phyloP scores from a whole-genome alignment of 2,329 filamentous ascomycete species.

The Alternaria alternata region DNA sequence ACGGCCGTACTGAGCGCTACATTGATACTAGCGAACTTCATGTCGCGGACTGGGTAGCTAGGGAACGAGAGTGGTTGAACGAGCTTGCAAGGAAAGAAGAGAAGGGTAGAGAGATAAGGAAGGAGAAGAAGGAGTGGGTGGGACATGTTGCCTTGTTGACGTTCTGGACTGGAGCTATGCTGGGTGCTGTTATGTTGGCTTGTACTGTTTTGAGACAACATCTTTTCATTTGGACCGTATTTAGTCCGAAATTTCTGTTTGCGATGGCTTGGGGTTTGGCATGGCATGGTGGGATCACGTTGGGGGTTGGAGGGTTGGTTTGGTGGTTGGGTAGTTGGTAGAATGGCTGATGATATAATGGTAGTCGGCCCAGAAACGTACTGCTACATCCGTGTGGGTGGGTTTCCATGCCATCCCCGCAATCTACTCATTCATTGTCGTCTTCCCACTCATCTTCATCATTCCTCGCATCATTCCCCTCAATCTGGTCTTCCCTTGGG shows the following conservation, averaged over 20 bases:
- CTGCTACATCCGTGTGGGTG: not conserved
- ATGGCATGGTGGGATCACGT: conserved; percentile 70
- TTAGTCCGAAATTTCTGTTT: conserved; percentile 95
- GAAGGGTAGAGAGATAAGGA: conserved; percentile 17
- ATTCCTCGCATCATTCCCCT: not conserved
- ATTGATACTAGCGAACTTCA: conserved; percentile 28
- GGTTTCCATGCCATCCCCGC: not conserved
- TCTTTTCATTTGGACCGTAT: conserved; percentile 98
- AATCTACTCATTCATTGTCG: not conserved
- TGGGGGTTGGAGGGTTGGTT: conserved; percentile 45
- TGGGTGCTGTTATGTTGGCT: conserved; percentile 83
- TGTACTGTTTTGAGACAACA: conserved; percentile 86
- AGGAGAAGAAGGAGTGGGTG: conserved; percentile 20
- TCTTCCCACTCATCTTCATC: not conserved
- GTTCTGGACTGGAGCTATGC: conserved; percentile 70
- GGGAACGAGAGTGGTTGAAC: conserved; percentile 39
- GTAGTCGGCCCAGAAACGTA: not conserved
- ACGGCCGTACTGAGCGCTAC: conserved; percentile 27
- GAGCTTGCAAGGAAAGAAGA: conserved; percentile 30
- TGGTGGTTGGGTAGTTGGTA: conserved; percentile 47
- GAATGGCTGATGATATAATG: not conserved
- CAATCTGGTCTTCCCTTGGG: not conserved
- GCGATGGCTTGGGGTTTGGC: conserved; percentile 86
- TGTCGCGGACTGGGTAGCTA: conserved; percentile 40
- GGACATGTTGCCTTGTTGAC: conserved; percentile 71